Percentiles rank a stretch among this genome's conserved stretches.
Conservation (phyloP, 768 basidiomycete species). For the Botryobasidium botryosum region DNA sequence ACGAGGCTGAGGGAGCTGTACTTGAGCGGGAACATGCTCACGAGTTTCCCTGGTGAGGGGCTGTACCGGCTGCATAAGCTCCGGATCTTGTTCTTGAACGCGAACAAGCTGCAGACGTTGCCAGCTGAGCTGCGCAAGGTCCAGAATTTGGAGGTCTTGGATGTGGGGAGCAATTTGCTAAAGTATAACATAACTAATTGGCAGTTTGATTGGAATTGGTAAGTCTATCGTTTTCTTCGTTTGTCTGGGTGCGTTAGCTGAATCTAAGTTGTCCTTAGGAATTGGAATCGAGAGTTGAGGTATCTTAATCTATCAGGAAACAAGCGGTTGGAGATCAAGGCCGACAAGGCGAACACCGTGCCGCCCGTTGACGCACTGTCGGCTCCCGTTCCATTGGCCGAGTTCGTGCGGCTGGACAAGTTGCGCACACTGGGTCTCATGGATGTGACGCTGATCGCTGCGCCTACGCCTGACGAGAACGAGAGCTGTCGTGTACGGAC, state of each 20-base stretch:
- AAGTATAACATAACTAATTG: constrained; percentile 97
- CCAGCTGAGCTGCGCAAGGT: constrained; percentile 83
- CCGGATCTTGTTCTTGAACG: constrained; percentile 72
- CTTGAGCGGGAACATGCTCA: constrained; percentile 87
- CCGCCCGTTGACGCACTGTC: constrained; percentile 9
- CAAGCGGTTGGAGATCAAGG: constrained; percentile 89
- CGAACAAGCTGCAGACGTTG: constrained; percentile 81
- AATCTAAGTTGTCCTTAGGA: constrained; percentile 35
- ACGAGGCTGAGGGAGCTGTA: constrained; percentile 65
- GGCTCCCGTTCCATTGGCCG: constrained; percentile 32
- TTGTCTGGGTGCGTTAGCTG: not conserved
- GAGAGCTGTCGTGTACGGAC: constrained; percentile 86
- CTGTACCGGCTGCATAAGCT: constrained; percentile 52
- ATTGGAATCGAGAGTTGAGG: constrained; percentile 82
- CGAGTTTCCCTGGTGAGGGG: constrained; percentile 79
- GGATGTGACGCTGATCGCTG: constrained; percentile 74
- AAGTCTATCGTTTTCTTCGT: constrained; percentile 16
- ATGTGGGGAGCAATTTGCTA: constrained; percentile 84
- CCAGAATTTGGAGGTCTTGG: constrained; percentile 58
- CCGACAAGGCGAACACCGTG: constrained; percentile 26
- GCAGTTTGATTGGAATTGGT: constrained; percentile 99
- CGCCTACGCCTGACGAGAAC: constrained; percentile 32
- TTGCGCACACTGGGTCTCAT: constrained; percentile 89
- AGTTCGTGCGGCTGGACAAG: constrained; percentile 73
- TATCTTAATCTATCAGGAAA: constrained; percentile 97